These are phyloP conservation scores for Myxozyma neglecta DNA, from an alignment of 805 yeast species.

Conservation along the genomic window DNA sequence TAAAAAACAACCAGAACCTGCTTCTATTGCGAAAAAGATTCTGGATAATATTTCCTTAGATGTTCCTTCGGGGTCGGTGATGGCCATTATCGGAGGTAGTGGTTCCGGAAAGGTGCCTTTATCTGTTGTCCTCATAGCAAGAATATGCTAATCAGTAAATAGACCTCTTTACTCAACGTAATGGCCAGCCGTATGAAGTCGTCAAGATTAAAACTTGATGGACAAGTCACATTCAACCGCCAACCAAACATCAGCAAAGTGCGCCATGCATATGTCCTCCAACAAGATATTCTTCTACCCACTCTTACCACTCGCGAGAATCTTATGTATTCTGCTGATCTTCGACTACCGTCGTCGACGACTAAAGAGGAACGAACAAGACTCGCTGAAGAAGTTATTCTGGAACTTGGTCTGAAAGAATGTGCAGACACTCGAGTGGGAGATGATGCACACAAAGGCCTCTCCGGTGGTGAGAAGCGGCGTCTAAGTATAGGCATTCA, in stretches of 20 bases:
- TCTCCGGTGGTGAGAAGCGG: conserved; percentile 85
- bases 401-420: conserved; percentile 65
- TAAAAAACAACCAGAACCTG: not conserved
- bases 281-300: conserved; percentile 71
- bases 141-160: not conserved
- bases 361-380: conserved; percentile 46
- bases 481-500: conserved; percentile 77
- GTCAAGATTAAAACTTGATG: conserved; percentile 32
- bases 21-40: conserved; percentile 39
- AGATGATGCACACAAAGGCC: conserved; percentile 53
- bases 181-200: conserved; percentile 39
- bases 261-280: conserved; percentile 66
- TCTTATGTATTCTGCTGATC: conserved; percentile 65
- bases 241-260: conserved; percentile 36
- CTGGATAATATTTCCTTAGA: conserved; percentile 58
- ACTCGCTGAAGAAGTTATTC: conserved; percentile 60
- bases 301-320: conserved; percentile 74
- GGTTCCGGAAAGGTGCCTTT: conserved; percentile 66
- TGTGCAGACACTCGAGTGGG: conserved; percentile 62
- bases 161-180: conserved; percentile 68
- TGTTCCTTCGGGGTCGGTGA: conserved; percentile 58
- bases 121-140: not conserved
- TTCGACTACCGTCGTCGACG: conserved; percentile 56
- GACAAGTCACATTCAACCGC: conserved; percentile 37
- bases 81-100: conserved; percentile 85